Base-by-base conservation (phyloP, 2,329 filamentous ascomycete species). In the Colletotrichum liriopes region DNA sequence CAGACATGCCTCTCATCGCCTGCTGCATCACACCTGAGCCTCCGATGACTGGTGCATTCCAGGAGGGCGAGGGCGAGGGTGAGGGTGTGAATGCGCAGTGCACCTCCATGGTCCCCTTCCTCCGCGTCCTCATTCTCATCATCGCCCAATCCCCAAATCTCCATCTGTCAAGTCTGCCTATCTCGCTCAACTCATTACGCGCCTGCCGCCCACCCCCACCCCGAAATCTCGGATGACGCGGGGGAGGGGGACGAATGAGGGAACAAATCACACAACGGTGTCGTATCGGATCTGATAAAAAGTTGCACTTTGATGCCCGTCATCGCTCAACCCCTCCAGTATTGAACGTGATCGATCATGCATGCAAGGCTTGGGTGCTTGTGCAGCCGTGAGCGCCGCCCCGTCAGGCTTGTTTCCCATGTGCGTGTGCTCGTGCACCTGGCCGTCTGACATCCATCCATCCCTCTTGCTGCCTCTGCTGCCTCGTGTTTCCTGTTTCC, bases 281-380 rank as follows among this genome's bases (percentile, higher is more conserved):
- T 63, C 47, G 29, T 47, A 20, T 56, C 54, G 8, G 8, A 63
- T 52, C 23, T 4, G 37, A 64, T 26, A 12, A 29, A 64, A 45
- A 41, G 49, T n/a, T 64, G 61, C 61, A 63, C 60, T 39, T 59
- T 26, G 63, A 67, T 47, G 67, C 63, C 54, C 49, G 56, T 62
- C 68, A 67, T 62, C 56, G 41, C 26, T 23, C 20, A 62, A 55
- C 35, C 29, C 32, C 43, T 6, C 45, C 45, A 11, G 26, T 5
- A 29, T 18, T 37, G 54, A 71, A 71, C 56, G 58, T 71, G 68
- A 71, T 71, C 68, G 39, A 32, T n/a, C 51, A 37, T 68, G 68
- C 68, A 71, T 71, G 68, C 68, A 67, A 60, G 26, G 63, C 47
- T 23, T 61, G 3, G 39, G 16, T 39, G 47, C n/a, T 12, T 37